These are phyloP conservation scores for Suillus brevipes DNA, from an alignment of 768 basidiomycete species.

Conservation along the genomic window DNA sequence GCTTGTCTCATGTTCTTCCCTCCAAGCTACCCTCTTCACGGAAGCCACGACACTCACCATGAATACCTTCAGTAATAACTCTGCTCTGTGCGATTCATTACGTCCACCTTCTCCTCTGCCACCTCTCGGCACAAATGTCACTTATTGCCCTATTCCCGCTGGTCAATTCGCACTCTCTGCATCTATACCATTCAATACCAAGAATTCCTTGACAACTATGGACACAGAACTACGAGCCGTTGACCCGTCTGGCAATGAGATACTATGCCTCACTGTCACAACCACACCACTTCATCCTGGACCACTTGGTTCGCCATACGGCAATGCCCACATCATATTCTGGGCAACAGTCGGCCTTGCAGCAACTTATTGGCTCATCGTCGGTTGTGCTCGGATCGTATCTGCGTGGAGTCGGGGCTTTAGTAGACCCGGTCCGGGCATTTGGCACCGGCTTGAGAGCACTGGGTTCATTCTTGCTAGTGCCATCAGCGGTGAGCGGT, in stretches of 20 bases:
- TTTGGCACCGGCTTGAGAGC: slow-evolving; percentile 77
- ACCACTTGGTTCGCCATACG: slow-evolving; percentile 59
- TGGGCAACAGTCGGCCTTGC: slow-evolving; percentile 75
- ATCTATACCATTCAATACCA: slow-evolving; percentile 61
- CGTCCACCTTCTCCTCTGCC: slow-evolving; percentile 77
- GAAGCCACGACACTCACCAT: slow-evolving; percentile 81
- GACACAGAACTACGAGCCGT: slow-evolving; percentile 84
- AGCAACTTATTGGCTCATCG: slow-evolving; percentile 79
- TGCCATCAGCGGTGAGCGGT: slow-evolving; percentile 88
- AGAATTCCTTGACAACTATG: slow-evolving; percentile 80
- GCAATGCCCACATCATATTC: slow-evolving; percentile 64
- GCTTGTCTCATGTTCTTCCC: slow-evolving; percentile 14
- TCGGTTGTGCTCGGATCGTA: slow-evolving; percentile 74
- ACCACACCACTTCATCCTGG: slow-evolving; percentile 75
- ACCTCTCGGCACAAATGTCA: slow-evolving; percentile 34
- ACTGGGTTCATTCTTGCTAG: slow-evolving; percentile 88
- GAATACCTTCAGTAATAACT: slow-evolving; percentile 64
- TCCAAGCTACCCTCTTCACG: slow-evolving; percentile 82
- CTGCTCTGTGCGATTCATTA: slow-evolving; percentile 77
- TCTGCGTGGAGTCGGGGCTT: slow-evolving; percentile 84
- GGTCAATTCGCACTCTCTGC: slow-evolving; percentile 84
- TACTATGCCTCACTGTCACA: slow-evolving; percentile 77
- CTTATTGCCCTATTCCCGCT: slow-evolving; percentile 75
- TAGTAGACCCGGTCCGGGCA: slow-evolving; percentile 52
- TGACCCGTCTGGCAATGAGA: slow-evolving; percentile 79